Base-by-base conservation (phyloP, 2,329 filamentous ascomycete genomes). In the Aspergillus sp. region DNA sequence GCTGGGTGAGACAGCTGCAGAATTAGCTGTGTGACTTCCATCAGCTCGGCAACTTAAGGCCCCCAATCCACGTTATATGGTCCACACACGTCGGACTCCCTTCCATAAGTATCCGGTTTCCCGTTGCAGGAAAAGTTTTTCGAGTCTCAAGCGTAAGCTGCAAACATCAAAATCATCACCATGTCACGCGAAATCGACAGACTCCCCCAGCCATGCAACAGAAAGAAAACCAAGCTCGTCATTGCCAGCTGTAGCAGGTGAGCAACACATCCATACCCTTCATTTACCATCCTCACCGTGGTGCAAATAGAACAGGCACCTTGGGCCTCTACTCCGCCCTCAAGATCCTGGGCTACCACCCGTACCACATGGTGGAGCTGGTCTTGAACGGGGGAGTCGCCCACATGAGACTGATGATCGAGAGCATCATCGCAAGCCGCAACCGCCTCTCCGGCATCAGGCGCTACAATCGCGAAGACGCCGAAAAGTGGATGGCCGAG, bases 111-210 rank as follows among this genome's bases (percentile, higher is more conserved):
- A 29, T 11, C 9, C 25, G 6, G 25, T 9, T 29, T 29, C 9
- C 25, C 25, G 25, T 29, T 29, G 25, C 25, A 29, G 25, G 25
- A 29, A 10, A 10, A 2, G 25, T 10, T 7, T 1, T 29, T 10
- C 7, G 3, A 10, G 3, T 11, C 25, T 10, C 6, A 29, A 29
- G 25, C 25, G 25, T 10, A 29, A 29, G 7, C 25, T 29, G 25
- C 25, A 11, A 10, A 3, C 25, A 10, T 10, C 25, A 7, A 11
- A 29, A 9, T 10, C 25, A 16, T 38, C 34, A 17, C 34, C 34
- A 38, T 43, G 41, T 43, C 20, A 16, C 41, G 20, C 19, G 41
- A 43, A 43, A 44, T 43, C 36, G 34, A 40, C 50, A 44, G 44
- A 44, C 50, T 25, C 29, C 45, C 34, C 34, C 34, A 38, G 16